A percentile compares a stretch with the other conserved stretches of the same genome.
These are phyloP conservation scores for Erysimum pusillum DNA, from an alignment of 441 rosid species.

Conservation along the genomic window DNA sequence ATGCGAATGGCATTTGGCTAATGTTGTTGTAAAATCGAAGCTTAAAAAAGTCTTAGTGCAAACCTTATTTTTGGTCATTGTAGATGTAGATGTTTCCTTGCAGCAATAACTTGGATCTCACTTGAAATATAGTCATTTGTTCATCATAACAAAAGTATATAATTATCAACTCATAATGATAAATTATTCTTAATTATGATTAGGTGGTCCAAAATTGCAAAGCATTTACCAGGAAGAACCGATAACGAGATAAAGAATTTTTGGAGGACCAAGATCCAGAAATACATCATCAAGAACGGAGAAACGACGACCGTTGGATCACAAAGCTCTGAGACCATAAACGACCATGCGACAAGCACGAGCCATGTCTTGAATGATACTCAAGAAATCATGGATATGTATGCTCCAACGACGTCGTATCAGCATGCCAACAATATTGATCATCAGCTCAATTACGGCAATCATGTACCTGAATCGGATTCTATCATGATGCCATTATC, in stretches of 20 bases:
- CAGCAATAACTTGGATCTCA: background rate
- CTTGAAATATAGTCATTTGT: background rate
- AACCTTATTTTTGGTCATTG: background rate
- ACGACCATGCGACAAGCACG: conserved; percentile 5
- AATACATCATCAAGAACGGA: conserved; percentile 31
- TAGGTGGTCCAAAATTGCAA: conserved; percentile 65
- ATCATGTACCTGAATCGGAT: conserved; percentile 19
- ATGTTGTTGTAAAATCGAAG: background rate
- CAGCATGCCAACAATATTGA: conserved; percentile 7
- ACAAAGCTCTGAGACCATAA: conserved; percentile 22
- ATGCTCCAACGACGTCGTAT: conserved; percentile 13
- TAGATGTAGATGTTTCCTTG: background rate
- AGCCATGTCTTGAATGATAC: conserved; percentile 16
- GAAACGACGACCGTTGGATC: conserved; percentile 9
- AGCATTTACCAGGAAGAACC: conserved; percentile 55
- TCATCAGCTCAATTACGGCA: conserved; percentile 16
- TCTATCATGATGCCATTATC: conserved; percentile 30
- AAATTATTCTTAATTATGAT: background rate
- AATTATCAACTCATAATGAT: background rate
- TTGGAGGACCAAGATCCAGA: conserved; percentile 56
- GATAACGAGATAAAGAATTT: conserved; percentile 72
- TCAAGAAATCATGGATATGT: conserved; percentile 12
- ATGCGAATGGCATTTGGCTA: background rate
- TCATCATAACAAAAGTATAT: background rate
- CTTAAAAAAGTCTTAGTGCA: background rate